These are phyloP conservation scores for Leccinum fibrillosum DNA, from an alignment of 768 basidiomycete genomes.

Conservation along the genomic window DNA sequence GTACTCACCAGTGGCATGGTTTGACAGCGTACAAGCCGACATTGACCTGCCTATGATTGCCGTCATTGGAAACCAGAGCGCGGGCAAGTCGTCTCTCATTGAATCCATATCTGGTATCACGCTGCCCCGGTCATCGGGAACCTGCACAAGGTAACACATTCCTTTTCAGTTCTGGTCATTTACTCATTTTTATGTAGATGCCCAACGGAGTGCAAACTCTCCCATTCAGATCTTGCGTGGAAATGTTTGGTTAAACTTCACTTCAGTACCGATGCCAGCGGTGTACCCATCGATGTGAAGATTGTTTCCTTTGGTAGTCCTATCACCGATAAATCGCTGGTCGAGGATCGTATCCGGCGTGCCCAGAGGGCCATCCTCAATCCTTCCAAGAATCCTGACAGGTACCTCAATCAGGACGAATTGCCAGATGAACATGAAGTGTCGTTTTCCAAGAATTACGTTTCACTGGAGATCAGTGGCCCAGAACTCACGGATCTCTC, in stretches of 20 bases:
- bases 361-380: slow-evolving; percentile 68
- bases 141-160: slow-evolving; percentile 59
- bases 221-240: slow-evolving; percentile 41
- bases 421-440: slow-evolving; percentile 14
- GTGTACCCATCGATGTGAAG: slow-evolving; percentile 36
- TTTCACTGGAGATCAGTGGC: slow-evolving; percentile 58
- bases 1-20: neutral
- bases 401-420: slow-evolving; percentile 15
- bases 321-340: slow-evolving; percentile 49
- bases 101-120: slow-evolving; percentile 74
- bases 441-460: slow-evolving; percentile 53
- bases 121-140: slow-evolving; percentile 67
- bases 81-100: slow-evolving; percentile 75
- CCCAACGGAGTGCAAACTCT: slow-evolving; percentile 55
- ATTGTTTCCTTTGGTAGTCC: slow-evolving; percentile 43
- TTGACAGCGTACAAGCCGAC: slow-evolving; percentile 57
- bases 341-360: slow-evolving; percentile 64
- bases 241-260: slow-evolving; percentile 49
- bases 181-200: slow-evolving; percentile 37
- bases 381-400: slow-evolving; percentile 33
- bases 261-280: slow-evolving; percentile 38
- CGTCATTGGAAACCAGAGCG: slow-evolving; percentile 70
- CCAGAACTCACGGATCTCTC: slow-evolving; percentile 59
- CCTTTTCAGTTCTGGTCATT: neutral
- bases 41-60: slow-evolving; percentile 73